phyloP scores from a whole-genome alignment of 78 protist species.

The Chrysochromulina tobinii region DNA sequence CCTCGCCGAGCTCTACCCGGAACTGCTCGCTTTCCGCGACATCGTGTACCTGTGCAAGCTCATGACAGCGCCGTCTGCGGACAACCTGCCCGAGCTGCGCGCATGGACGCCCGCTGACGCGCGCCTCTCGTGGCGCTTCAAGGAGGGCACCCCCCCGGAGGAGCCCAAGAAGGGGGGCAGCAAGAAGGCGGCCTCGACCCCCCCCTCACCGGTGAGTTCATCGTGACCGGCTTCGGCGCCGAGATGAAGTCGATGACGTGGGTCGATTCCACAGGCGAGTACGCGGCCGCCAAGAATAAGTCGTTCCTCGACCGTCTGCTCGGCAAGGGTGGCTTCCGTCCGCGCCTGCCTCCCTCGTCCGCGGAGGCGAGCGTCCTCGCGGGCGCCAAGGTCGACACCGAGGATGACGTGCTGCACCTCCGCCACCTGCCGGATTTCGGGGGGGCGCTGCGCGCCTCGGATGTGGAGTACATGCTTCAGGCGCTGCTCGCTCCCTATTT shows the following conservation, averaged over 20 bases:
- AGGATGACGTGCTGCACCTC: conserved; percentile 61
- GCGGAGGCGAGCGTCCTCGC: conserved; percentile 16
- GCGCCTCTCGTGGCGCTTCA: no score
- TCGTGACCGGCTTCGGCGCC: no score
- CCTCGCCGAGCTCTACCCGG: conserved; percentile 37
- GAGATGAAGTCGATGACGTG: background rate
- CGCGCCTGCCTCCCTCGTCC: conserved; percentile 29
- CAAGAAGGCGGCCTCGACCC: no score
- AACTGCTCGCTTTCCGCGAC: conserved; percentile 38
- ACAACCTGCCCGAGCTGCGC: conserved; percentile 18
- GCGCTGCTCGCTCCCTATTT: conserved; percentile 53
- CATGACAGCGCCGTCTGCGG: background rate
- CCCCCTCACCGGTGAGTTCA: no score
- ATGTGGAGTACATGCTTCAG: conserved; percentile 55
- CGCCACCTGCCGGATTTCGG: conserved; percentile 50
- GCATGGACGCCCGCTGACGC: background rate
- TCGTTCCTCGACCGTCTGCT: background rate
- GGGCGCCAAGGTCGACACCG: conserved; percentile 14
- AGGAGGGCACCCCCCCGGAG: no score
- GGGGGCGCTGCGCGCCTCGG: conserved; percentile 33
- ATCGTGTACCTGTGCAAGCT: conserved; percentile 35
- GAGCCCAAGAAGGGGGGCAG: no score
- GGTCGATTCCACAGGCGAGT: background rate
- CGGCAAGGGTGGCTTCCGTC: background rate
- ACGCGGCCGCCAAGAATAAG: background rate